These are phyloP conservation scores for Kodamaea laetipori DNA, from an alignment of 805 yeast species.

Conservation along the genomic window DNA sequence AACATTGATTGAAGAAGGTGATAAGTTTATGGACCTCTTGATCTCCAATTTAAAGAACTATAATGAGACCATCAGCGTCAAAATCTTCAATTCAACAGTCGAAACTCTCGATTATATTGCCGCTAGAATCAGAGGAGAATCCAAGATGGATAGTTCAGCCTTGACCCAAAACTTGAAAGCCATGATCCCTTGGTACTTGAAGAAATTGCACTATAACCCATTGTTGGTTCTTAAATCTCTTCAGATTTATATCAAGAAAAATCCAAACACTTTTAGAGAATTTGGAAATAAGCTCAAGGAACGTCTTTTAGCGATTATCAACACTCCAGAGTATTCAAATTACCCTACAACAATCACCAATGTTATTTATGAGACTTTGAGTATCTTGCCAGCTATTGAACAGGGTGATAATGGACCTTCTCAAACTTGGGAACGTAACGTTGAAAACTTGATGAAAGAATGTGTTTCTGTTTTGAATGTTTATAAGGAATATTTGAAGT, in stretches of 20 bases:
- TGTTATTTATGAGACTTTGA: constrained; percentile 52
- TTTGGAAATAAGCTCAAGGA: constrained; percentile 63
- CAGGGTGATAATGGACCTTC: constrained; percentile 40
- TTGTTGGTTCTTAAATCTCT: constrained; percentile 37
- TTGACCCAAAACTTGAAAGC: constrained; percentile 76
- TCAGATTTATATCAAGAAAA: constrained; percentile 47
- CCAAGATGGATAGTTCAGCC: constrained; percentile 79
- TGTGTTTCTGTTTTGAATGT: constrained; percentile 55
- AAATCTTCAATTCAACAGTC: constrained; percentile 37
- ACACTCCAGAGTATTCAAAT: constrained; percentile 37
- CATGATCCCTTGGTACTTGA: constrained; percentile 57
- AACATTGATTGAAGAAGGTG: constrained; percentile 45
- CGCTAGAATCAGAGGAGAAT: constrained; percentile 68
- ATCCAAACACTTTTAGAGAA: constrained; percentile 83
- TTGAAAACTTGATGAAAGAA: constrained; percentile 53
- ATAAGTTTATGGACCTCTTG: constrained; percentile 39
- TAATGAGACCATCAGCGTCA: constrained; percentile 36
- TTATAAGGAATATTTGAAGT: constrained; percentile 59
- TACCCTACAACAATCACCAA: constrained; percentile 43
- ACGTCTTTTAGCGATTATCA: constrained; percentile 39
- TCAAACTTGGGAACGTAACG: constrained; percentile 47
- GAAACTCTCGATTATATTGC: constrained; percentile 46
- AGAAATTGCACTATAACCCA: constrained; percentile 33
- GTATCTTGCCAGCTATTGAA: constrained; percentile 57
- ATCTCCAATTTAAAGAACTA: constrained; percentile 43